Base-by-base conservation (phyloP, 2,329 filamentous ascomycete genomes). In the Epicoccum nigrum region DNA sequence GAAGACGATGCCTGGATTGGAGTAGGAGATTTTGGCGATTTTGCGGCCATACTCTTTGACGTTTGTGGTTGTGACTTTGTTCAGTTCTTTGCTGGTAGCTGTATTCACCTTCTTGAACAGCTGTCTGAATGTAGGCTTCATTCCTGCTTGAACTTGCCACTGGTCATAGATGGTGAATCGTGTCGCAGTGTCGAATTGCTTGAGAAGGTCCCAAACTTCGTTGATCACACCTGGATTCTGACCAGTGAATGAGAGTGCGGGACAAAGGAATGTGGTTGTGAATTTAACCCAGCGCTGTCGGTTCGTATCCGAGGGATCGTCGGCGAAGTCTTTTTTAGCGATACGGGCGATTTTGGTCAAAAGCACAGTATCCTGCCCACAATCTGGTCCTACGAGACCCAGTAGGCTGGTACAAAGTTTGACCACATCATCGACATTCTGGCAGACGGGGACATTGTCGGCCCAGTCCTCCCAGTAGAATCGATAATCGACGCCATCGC, bases 381-480 rank as follows among this genome's bases (percentile, higher is more conserved):
- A 93, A 67, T 91, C 92, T 56, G 95, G 86, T 2, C 94, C 93
- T 0, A 92, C 88, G 19, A 93, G 77, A 59, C 94, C 95, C 37
- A 97, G 78, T 17, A 99, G 82, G 1, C 91, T 92, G 51, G 86
- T 84, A 72, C 92, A 95, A 0, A 97, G 83, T 2, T 87, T 86
- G 71, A 97, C 94, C 12, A 99, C 82, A 68, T 99, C 94, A 56
- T 97, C 91, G 5, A 96, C 85, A 1, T 81, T 89, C 70, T 96
- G 92, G 68, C 94, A 99, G 16, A 96, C 77, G 0, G 94, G 95
- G 37, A 99, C 82, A 58, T 94, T 96, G 73, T 97, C 93, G 2
- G 86, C 82, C 94, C 94, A 99, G 62, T 97, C 94, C 52, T 96
- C 92, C 86, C 94, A 97, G 73, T 99, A 99, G 70, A 95, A 97